phyloP scores from a whole-genome alignment of 768 basidiomycete genomes.

The Hygrophoropsis aurantiaca region DNA sequence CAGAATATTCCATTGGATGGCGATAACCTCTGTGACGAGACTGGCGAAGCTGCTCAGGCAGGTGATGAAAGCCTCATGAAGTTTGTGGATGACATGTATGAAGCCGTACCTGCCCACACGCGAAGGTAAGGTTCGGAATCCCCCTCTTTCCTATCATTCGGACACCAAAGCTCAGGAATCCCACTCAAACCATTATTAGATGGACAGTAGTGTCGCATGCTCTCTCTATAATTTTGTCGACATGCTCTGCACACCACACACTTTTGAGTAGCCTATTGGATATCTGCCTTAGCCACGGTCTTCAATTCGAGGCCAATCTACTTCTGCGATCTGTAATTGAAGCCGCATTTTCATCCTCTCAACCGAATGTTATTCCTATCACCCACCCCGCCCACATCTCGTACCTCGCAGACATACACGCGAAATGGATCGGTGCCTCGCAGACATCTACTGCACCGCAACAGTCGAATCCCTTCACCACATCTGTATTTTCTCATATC shows the following conservation, averaged over 20 bases:
- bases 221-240: constrained; percentile 44
- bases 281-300: constrained; percentile 43
- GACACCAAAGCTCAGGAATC: background rate
- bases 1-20: constrained; percentile 38
- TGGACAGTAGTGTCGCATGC: constrained; percentile 54
- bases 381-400: constrained; percentile 45
- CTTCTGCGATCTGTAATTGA: constrained; percentile 44
- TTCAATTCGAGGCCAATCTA: constrained; percentile 41
- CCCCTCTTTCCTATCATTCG: background rate
- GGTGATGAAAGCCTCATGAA: constrained; percentile 26
- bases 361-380: constrained; percentile 27
- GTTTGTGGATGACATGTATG: constrained; percentile 44
- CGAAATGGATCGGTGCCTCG: constrained; percentile 34
- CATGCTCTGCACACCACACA: constrained; percentile 47
- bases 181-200: too few relatives aligned
- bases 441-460: constrained; percentile 1
- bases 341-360: constrained; percentile 33
- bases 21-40: constrained; percentile 10
- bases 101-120: constrained; percentile 49
- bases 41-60: constrained; percentile 17
- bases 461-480: constrained; percentile 18
- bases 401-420: constrained; percentile 46
- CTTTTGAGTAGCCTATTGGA: constrained; percentile 51
- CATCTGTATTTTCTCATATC: constrained; percentile 24
- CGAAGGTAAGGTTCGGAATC: constrained; percentile 40